phyloP scores from a whole-genome alignment of 1,139 yeast genomes.

The Saccharomyces uvarum region DNA sequence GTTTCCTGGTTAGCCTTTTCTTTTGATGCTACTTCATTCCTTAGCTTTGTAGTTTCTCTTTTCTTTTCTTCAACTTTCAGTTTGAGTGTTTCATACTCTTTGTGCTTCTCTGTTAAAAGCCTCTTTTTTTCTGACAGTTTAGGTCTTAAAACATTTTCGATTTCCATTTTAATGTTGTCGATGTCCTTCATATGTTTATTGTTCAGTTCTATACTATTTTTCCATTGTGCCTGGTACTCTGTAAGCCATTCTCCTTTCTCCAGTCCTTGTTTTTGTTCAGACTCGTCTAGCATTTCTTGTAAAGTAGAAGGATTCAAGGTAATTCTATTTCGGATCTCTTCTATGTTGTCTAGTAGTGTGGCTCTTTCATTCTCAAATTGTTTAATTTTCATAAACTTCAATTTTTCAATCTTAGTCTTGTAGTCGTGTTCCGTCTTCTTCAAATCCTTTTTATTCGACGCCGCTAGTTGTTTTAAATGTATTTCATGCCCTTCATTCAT shows the following conservation, averaged over 20 bases:
- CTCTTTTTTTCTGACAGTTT: slow-evolving; percentile 13
- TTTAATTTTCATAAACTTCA: slow-evolving; percentile 32
- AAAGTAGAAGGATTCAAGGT: slow-evolving; percentile 22
- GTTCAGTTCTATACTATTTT: slow-evolving; percentile 16
- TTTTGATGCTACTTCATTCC: slow-evolving; percentile 7
- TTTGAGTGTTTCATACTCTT: slow-evolving; percentile 9
- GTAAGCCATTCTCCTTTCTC: slow-evolving; percentile 26
- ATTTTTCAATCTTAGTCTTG: slow-evolving; percentile 33
- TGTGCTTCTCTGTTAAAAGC: slow-evolving; percentile 15
- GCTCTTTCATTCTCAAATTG: slow-evolving; percentile 29
- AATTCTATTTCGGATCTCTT: slow-evolving; percentile 20
- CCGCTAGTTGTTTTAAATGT: slow-evolving; percentile 33
- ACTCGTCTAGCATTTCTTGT: slow-evolving; percentile 16
- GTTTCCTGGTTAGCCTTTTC: slow-evolving; percentile 14
- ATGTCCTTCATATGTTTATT: slow-evolving; percentile 14
- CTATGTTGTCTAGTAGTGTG: slow-evolving; percentile 20
- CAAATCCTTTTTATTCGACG: slow-evolving; percentile 35
- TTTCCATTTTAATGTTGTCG: slow-evolving; percentile 15
- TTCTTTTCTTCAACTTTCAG: slow-evolving; percentile 8
- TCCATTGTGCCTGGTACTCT: slow-evolving; percentile 23
- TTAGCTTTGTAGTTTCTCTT: slow-evolving; percentile 15
- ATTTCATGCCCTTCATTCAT: slow-evolving; percentile 36
- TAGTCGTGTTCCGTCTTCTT: slow-evolving; percentile 36
- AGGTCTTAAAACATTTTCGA: slow-evolving; percentile 16
- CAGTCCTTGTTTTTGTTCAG: slow-evolving; percentile 18